phyloP scores from a whole-genome alignment of 345 rosid species.

The Brassica juncea region DNA sequence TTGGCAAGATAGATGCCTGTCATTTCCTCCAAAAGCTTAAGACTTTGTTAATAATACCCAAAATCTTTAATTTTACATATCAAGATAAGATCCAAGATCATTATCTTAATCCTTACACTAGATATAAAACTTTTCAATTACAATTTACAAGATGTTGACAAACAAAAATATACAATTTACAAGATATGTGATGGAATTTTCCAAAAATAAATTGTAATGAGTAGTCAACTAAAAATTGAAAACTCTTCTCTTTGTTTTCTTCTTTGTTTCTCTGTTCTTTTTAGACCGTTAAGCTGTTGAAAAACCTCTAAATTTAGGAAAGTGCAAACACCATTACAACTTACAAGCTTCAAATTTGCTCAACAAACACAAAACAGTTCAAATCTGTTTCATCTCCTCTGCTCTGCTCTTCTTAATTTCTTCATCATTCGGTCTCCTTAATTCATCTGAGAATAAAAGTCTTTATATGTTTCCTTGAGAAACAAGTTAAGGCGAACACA shows the following conservation, averaged over 20 bases:
- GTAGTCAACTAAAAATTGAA: constrained; percentile 14
- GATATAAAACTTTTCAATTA: background rate
- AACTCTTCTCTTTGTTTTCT: background rate
- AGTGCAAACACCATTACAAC: constrained; percentile 20
- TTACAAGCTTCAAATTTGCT: background rate
- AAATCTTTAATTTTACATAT: no score
- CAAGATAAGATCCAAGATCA: no score
- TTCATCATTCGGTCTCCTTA: background rate
- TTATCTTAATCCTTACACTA: constrained; percentile 1
- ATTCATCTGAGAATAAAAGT: background rate
- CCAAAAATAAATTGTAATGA: constrained; percentile 13
- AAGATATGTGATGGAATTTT: constrained; percentile 17
- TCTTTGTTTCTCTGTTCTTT: constrained; percentile 1
- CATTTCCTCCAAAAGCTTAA: no score
- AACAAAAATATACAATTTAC: background rate
- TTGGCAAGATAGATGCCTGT: no score
- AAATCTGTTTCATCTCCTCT: constrained; percentile 18
- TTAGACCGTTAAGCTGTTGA: constrained; percentile 4
- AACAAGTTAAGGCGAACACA: background rate
- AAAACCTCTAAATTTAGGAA: constrained; percentile 20
- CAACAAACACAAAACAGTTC: constrained; percentile 9
- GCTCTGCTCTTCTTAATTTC: constrained; percentile 8
- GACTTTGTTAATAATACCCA: no score
- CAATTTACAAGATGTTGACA: background rate
- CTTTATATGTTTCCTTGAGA: constrained; percentile 10